Evolutionary conservation across 2,329 filamentous ascomycete genomes (phyloP).

Genomic region (Xylariaceae sp.): DNA sequence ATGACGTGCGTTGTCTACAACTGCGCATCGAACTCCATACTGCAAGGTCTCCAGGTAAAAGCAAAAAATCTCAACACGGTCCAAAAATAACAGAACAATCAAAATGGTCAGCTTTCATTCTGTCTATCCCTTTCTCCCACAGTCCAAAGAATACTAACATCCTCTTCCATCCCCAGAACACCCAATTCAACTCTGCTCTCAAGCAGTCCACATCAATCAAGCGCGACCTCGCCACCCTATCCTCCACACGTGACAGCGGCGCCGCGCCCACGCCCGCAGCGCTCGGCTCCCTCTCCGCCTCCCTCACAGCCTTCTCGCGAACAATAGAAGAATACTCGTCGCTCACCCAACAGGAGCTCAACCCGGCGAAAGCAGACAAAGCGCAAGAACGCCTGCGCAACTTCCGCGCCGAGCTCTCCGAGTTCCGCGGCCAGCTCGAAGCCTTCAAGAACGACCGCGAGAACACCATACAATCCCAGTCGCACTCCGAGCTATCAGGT

Average conservation of each 20-base stretch:
- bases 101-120: constrained; percentile 5
- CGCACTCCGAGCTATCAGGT: constrained; percentile 79
- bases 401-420: constrained; percentile 77
- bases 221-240: constrained; percentile 68
- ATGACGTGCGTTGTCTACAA: too few species aligned
- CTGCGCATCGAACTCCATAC: too few species aligned
- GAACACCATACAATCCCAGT: constrained; percentile 61
- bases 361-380: constrained; percentile 87
- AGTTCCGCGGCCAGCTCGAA: constrained; percentile 76
- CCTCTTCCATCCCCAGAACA: constrained; percentile 52
- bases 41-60: too few species aligned
- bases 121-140: constrained; percentile 49
- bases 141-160: constrained; percentile 43
- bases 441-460: constrained; percentile 73
- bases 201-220: constrained; percentile 81
- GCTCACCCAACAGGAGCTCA: constrained; percentile 82
- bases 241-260: constrained; percentile 36
- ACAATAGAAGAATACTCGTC: constrained; percentile 89
- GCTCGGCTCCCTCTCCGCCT: constrained; percentile 67
- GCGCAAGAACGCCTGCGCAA: constrained; percentile 79
- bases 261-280: constrained; percentile 50
- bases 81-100: background rate
- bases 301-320: constrained; percentile 69
- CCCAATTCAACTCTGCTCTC: constrained; percentile 79
- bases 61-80: background rate